Base-by-base conservation (phyloP, 2,329 filamentous ascomycete genomes). In the Sphaerulina vaccinii region DNA sequence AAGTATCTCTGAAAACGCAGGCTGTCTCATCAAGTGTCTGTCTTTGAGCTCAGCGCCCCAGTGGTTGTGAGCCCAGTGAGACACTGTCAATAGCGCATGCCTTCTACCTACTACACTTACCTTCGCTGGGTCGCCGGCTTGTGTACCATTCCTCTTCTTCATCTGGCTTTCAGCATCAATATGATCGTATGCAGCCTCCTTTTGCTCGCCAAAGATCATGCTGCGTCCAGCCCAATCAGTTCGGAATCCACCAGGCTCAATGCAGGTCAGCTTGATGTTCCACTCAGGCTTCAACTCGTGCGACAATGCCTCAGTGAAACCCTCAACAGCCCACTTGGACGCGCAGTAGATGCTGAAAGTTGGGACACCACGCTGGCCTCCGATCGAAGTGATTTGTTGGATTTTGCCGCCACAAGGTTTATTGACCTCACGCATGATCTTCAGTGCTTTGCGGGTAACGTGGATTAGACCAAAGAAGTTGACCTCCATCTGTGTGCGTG, bases 391-490 rank as follows among this genome's bases (percentile, higher is more conserved):
- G 33, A 83, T 65, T 53, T 83, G 78, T 32, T 81, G 67, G 10
- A 84, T 76, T 5, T 79, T 66, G 6, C 80, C 80, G 2, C 80
- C 79, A 55, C 57, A 36, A 44, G 73, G 75, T 16, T 57, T 58
- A 68, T 62, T 78, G 65, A 55, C 68, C 53, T 70, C 70, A n/a
- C 73, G 66, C 72, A 76, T 73, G n/a, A 65, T 62, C 51, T 73
- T 66, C 54, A 76, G 65, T 1, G 73, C 73, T 55, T 67, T 70
- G 38, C 71, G 68, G 4, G 79, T 82, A 1, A 82, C 75, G 38
- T 78, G 72, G 3, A 83, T 63, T 1, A 82, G 65, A 2, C 82
- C 81, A 50, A 80, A 82, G 61, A 83, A 79, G 60, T 85, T 84
- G 53, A 80, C 74, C 43, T 85, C 78, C 65, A 84, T 75, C 59